Base-by-base conservation (phyloP, 1,284 basidiomycete genomes). In the Coniferiporia sulphurascens region DNA sequence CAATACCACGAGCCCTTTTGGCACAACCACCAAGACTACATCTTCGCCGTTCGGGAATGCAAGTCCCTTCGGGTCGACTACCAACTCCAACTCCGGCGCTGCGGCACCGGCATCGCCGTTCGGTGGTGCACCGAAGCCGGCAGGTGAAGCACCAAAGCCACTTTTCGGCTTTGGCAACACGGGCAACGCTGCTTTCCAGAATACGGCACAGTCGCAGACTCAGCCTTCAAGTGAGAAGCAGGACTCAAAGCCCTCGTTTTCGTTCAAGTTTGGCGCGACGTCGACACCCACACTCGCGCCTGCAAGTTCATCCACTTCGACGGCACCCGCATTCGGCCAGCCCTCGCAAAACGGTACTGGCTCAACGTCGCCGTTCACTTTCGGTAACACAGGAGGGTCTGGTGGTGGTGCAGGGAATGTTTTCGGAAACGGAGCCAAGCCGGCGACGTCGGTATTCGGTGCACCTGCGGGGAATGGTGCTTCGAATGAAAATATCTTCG, bases 181-280 rank as follows among this genome's bases (percentile, higher is more conserved):
- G 17, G 48, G 17, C 15, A 13, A 15, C 7, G 9, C 38, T 12
- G 38, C 9, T 15, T 3, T 8, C 56, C 27, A 27, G 21, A 32
- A 4, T 10, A 21, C 49, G 46, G 15, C 48, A 13, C 32, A 15
- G n/a, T 8, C 49, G 22, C 15, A 15, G 15, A 21, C 19, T n/a
- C 27, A 32, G 49, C 49, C 19, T 10, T 19, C 35, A 52, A 15
- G 38, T 8, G 45, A 56, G 32, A 56, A 53, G 52, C 52, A 43
- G 27, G 38, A 17, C 4, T 12, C 51, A 8, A 62, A 62, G 35
- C 45, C 61, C 2, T n/a, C 44, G 19, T 60, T 59, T 21, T 51
- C 59, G 55, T 63, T 63, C 48, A 52, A 52, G 32, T 63, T 63
- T 44, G 62, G 62, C 34, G 35, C 27, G 3, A 9, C 44, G 44